Base-by-base conservation (phyloP, 257 asterid species). In the Solanum arcanum region DNA sequence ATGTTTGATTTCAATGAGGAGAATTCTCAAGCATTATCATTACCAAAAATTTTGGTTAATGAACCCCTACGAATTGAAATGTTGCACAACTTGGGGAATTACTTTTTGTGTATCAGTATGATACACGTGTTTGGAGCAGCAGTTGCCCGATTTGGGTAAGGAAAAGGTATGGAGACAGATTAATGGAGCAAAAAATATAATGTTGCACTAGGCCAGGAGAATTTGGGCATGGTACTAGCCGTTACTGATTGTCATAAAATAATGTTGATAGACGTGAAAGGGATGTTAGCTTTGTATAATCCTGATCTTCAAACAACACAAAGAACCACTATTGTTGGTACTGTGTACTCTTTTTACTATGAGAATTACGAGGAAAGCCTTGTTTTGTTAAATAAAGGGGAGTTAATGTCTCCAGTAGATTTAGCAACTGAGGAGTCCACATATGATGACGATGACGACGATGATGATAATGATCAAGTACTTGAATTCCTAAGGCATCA, bases 311-410 rank as follows among this genome's bases (percentile, higher is more conserved):
- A 69, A 69, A 27, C 75, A 29, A 29, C 4, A 1, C 23, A 69
- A n/a, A 13, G 3, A 35, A 27, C 5, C 11, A 6, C 1, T 69
- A 14, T 6, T 69, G 39, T 11, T 69, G 23, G 39, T 35, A 69
- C 75, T 69, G 1, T 6, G 37, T 69, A 29, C 75, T 69, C 75
- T 29, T 69, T 29, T 69, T 66, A 66, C 29, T 12, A 3, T 33
- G 86, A 64, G 39, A 21, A 46, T 42, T 85, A 88, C 15, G 21
- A 18, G 27, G 83, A 88, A 81, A 85, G 88, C 78, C 88, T 88
- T 31, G 76, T 80, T 85, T 81, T 88, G 87, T 64, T 86, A 7
- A 60, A 9, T 33, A 90, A 87, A 73, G 92, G 92, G n/a, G 86
- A 81, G 70, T 87, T 69, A 87, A 86, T 78, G 12, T 27, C 83